Conservation (phyloP, 1,284 basidiomycete species). For the Sanghuangporus weigelae region DNA sequence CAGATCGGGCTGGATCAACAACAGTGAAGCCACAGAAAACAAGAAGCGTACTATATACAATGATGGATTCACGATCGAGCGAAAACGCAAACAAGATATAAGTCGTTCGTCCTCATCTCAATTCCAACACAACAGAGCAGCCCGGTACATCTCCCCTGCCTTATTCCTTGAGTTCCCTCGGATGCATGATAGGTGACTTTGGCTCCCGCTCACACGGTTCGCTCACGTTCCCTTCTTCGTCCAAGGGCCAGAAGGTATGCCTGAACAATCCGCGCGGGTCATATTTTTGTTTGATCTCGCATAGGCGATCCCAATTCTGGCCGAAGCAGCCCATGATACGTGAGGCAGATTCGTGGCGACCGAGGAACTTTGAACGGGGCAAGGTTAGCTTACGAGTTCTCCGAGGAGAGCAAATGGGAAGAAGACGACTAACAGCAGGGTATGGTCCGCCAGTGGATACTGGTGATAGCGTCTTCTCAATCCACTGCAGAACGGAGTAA, state of each 20-base stretch:
- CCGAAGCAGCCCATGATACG: slow-evolving; percentile 67
- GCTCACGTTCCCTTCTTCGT: slow-evolving; percentile 43
- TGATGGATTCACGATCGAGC: no score
- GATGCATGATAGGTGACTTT: slow-evolving; percentile 31
- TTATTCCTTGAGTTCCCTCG: not conserved
- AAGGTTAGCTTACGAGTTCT: slow-evolving; percentile 11
- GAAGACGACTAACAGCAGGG: slow-evolving; percentile 61
- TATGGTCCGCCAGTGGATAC: slow-evolving; percentile 73
- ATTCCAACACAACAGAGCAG: not conserved
- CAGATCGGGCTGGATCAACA: no score
- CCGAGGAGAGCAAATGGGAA: slow-evolving; percentile 18
- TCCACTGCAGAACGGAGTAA: slow-evolving; percentile 51
- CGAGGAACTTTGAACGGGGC: slow-evolving; percentile 58
- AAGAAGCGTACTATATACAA: no score
- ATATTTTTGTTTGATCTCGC: slow-evolving; percentile 64
- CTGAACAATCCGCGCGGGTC: slow-evolving; percentile 72
- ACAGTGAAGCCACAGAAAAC: no score
- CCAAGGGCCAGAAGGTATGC: slow-evolving; percentile 73
- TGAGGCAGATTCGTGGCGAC: slow-evolving; percentile 56
- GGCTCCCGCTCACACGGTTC: slow-evolving; percentile 53
- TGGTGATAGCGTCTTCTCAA: slow-evolving; percentile 60
- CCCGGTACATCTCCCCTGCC: not conserved
- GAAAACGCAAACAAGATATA: no score
- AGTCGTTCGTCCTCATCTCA: not conserved
- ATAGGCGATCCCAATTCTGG: slow-evolving; percentile 64